Conservation (phyloP, 2,329 filamentous ascomycete species). For the Penicillium occitanis region DNA sequence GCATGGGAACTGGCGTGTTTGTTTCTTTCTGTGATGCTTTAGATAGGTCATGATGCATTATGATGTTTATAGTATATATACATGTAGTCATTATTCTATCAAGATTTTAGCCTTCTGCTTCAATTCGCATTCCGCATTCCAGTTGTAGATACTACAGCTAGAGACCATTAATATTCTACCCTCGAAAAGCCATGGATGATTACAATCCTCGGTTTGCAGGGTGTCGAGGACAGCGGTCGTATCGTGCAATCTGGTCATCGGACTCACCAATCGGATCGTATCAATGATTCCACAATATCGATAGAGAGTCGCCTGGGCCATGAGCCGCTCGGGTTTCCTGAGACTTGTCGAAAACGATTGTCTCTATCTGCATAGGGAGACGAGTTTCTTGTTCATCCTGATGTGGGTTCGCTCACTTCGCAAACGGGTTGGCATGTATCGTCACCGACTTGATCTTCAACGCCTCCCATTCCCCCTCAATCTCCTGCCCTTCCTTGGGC, state of each 20-base stretch:
- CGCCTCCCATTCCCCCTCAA: conserved; percentile 45
- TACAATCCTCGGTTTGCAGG: not conserved
- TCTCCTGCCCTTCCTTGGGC: conserved; percentile 41
- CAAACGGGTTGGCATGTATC: conserved; percentile 65
- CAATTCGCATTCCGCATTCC: not conserved
- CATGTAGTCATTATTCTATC: conserved; percentile 1
- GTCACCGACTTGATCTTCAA: conserved; percentile 58
- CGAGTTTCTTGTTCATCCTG: not conserved
- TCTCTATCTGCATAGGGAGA: not conserved
- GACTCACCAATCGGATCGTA: too few relatives aligned
- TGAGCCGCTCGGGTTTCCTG: not conserved
- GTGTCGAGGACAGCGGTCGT: not conserved
- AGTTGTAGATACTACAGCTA: not conserved
- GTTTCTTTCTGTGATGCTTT: conserved; percentile 17
- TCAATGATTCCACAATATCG: too few relatives aligned
- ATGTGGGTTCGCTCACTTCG: conserved; percentile 45
- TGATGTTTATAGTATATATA: conserved; percentile 1
- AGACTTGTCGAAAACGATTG: not conserved
- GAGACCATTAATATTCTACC: not conserved
- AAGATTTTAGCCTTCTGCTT: not conserved
- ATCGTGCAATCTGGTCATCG: too few relatives aligned
- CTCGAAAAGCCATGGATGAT: not conserved
- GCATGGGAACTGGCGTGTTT: conserved; percentile 19
- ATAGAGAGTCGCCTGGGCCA: not conserved
- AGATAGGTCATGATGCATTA: conserved; percentile 9